Percentiles rank a stretch among this genome's conserved stretches.
Conservation (phyloP, 2,329 filamentous ascomycete species). For the Trichoderma pleuroti region DNA sequence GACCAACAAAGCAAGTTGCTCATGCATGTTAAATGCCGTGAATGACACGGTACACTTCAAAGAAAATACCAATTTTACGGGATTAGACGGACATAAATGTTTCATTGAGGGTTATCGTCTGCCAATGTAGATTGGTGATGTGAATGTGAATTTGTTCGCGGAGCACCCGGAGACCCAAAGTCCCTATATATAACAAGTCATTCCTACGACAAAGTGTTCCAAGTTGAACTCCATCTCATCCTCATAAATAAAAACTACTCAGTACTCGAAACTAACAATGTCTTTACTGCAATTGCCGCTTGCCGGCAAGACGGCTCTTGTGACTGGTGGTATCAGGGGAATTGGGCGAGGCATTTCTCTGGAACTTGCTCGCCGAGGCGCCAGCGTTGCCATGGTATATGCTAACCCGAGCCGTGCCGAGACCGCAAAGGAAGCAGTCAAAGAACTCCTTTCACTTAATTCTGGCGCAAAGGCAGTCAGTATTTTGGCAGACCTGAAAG, state of each 20-base stretch:
- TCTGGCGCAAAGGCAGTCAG: background rate
- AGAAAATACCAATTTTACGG: background rate
- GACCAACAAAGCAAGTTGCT: background rate
- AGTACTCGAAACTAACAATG: background rate
- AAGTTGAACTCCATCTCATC: background rate
- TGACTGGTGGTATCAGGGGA: conserved; percentile 5
- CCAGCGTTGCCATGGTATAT: conserved; percentile 4
- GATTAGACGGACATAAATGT: background rate
- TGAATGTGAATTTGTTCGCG: background rate
- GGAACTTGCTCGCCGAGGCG: conserved; percentile 3
- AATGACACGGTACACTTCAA: background rate
- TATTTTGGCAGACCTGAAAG: background rate
- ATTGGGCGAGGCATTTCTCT: background rate
- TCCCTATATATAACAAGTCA: background rate
- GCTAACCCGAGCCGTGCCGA: background rate
- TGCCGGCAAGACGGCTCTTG: background rate
- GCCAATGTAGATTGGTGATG: background rate
- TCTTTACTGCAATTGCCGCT: background rate
- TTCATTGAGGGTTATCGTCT: too few relatives aligned
- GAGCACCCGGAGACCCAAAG: background rate
- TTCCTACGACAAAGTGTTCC: background rate
- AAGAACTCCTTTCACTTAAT: background rate
- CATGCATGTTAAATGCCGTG: background rate
- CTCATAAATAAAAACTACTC: background rate
- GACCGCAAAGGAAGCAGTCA: background rate